Base-by-base conservation (phyloP, 352 stramenopile genomes). In the Hyaloperonospora arabidopsidis region DNA sequence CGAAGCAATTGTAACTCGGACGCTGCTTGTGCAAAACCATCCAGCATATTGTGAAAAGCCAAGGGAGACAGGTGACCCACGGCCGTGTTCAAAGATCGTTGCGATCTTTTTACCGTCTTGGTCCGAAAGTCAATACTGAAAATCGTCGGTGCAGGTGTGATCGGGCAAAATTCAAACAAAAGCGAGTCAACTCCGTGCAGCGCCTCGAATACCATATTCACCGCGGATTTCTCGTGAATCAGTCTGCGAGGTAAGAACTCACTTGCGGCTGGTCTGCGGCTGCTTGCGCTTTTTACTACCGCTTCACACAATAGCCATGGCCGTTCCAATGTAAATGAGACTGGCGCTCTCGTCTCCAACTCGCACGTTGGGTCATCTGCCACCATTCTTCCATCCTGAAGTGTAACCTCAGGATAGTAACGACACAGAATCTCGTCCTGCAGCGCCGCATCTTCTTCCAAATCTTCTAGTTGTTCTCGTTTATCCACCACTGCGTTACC, bases 171-270 rank as follows among this genome's bases (percentile, higher is more conserved):
- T 17, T 86, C 70, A 61, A 89, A 86, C 8, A 86, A 49, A 5
- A 75, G 48, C 5, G 76, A 80, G 14, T 72, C 62, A 0, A 84
- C 59, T 0, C 79, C 79, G 52, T 69, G 52, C 14, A 89, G 52
- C 14, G 72, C 76, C 52, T 85, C 68, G n/a, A 89, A 84, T 0
- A 79, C 54, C 29, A 79, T 68, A 25, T 63, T 55, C 4, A 87
- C 72, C 11, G 76, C 52, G 13, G 68, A 69, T 49, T 63, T 40
- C 44, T 89, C 79, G 28, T 81, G 72, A 1, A 89, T 61, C 6
- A 87, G 39, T 41, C 53, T 49, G 21, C 56, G 23, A 22, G 68
- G 51, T 22, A 49, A 23, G 29, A 49, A 36, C 15, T 46, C 28
- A 22, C 34, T 53, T n/a, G 11, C 17, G 18, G 35, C 18, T 8